phyloP scores from a whole-genome alignment of 345 rosid genomes.

The Lepidium didymum region DNA sequence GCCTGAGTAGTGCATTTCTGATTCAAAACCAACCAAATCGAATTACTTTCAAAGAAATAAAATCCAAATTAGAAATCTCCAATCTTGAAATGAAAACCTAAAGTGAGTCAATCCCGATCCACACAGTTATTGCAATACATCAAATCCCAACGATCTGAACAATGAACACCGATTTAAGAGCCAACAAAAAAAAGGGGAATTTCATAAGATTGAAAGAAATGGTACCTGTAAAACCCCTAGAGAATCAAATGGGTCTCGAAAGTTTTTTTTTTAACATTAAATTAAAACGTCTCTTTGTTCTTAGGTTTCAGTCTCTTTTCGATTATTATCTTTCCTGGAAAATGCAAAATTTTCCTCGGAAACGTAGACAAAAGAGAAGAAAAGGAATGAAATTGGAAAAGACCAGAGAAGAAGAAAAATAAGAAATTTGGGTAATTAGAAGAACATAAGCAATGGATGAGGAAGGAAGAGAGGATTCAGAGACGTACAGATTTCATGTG shows the following conservation, averaged over 20 bases:
- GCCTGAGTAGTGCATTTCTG: not conserved
- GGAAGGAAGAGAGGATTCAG: constrained; percentile 15
- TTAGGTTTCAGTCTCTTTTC: constrained; percentile 1
- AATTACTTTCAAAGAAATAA: constrained; percentile 1
- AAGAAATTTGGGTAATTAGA: not conserved
- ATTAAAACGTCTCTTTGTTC: not conserved
- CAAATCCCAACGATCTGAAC: constrained; percentile 15
- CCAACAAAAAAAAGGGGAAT: not conserved
- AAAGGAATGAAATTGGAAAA: not conserved
- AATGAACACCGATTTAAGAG: not conserved
- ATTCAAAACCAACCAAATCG: constrained; percentile 1
- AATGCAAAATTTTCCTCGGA: not conserved
- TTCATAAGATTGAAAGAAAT: not conserved
- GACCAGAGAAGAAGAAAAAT: not conserved
- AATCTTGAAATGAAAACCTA: constrained; percentile 14
- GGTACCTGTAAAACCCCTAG: constrained; percentile 11
- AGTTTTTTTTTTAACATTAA: not conserved
- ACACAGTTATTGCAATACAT: constrained; percentile 1
- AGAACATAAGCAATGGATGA: constrained; percentile 13
- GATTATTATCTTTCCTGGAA: not conserved
- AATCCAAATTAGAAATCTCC: not conserved
- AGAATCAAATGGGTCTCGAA: constrained; percentile 1
- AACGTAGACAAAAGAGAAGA: not conserved
- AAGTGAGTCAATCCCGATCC: constrained; percentile 7
- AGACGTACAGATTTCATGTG: constrained; percentile 28